A percentile compares a stretch with the other conserved stretches of the same genome.
Evolutionary conservation across 805 yeast genomes (phyloP).

Genomic region (Maudiozyma saulgeensis): DNA sequence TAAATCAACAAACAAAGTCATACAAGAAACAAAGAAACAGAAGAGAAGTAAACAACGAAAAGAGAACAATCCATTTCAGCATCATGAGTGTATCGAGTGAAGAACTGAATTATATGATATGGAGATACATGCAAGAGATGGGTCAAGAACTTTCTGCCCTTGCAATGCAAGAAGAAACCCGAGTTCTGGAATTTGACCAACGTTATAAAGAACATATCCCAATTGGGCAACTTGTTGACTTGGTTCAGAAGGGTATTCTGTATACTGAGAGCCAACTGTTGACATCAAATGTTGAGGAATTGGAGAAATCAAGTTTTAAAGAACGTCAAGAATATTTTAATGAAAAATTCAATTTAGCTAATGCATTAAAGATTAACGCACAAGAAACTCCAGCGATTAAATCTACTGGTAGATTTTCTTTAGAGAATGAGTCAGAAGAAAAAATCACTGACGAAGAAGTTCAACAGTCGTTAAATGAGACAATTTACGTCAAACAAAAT

Average conservation of each 20-base stretch:
- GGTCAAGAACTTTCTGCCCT: constrained; percentile 69
- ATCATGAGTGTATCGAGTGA: constrained; percentile 74
- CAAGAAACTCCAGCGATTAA: constrained; percentile 26
- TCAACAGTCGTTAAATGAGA: not conserved
- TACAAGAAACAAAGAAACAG: not conserved
- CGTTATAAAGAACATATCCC: constrained; percentile 45
- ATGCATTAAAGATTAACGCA: constrained; percentile 40
- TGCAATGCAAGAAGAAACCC: constrained; percentile 69
- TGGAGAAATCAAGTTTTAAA: constrained; percentile 13
- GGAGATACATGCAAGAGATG: constrained; percentile 86
- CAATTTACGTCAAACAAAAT: not conserved
- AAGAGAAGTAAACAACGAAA: not conserved
- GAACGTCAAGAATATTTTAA: constrained; percentile 17
- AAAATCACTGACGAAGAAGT: constrained; percentile 2
- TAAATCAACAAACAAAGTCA: too few species aligned
- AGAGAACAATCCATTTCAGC: not conserved
- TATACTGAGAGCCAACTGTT: constrained; percentile 62
- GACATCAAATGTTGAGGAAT: constrained; percentile 24
- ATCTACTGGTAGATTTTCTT: constrained; percentile 27
- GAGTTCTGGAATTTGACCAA: constrained; percentile 47
- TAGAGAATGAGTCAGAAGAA: constrained; percentile 6
- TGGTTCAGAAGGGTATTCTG: constrained; percentile 80
- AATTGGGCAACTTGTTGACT: constrained; percentile 70
- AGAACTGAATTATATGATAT: constrained; percentile 81
- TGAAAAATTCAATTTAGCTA: constrained; percentile 42